Evolutionary conservation across 2,329 filamentous ascomycete species (phyloP), one percentile per base, ranked within the genome.

Genomic region (Chaetomium olivaceum): DNA sequence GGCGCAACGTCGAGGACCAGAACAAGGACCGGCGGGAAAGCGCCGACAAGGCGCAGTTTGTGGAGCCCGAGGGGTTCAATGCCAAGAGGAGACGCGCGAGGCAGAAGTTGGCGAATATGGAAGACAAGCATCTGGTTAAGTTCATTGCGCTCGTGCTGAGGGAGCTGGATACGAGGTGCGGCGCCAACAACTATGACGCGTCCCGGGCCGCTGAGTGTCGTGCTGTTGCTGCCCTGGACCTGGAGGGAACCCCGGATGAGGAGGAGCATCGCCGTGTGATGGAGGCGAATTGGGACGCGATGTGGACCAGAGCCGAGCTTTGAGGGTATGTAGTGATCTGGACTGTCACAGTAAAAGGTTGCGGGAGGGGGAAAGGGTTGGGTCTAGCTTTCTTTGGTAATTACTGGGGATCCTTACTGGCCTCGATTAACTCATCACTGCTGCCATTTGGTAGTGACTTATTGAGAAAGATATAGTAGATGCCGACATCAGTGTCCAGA

Each of bases 1-100:
- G 58, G 43, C 16, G 61, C 58, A 67, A 67, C 23, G 55, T 66
- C 16, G 50, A 31, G 36, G 33, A 59, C n/a, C 55, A 33, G 59
- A 51, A 43, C 14, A 12, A 19, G 14, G 16, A 4, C 8, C n/a
- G 27, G 1, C 21, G 39, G 16, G 48, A n/a, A 16, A n/a, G 19
- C 19, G 62, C 27, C 12, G 29, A 6, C 23, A 11, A 7, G 57
- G 21, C n/a, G 8, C 21, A 11, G 27, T 29, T 46, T 36, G 48
- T 14, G 5, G 62, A 51, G 58, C 36, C 43, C 1, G 51, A 61
- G 23, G 51, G 63, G 43, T 46, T 65, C 11, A 14, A 31, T 29
- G 21, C 4, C 8, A 43, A 43, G 39, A 19, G 63, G 58, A 23
- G 57, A 6, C 7, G n/a, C 1, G 63, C 58, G 9, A 52, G 63